Evolutionary conservation across 805 yeast genomes (phyloP).

Genomic region (Clavispora santaluciae): DNA sequence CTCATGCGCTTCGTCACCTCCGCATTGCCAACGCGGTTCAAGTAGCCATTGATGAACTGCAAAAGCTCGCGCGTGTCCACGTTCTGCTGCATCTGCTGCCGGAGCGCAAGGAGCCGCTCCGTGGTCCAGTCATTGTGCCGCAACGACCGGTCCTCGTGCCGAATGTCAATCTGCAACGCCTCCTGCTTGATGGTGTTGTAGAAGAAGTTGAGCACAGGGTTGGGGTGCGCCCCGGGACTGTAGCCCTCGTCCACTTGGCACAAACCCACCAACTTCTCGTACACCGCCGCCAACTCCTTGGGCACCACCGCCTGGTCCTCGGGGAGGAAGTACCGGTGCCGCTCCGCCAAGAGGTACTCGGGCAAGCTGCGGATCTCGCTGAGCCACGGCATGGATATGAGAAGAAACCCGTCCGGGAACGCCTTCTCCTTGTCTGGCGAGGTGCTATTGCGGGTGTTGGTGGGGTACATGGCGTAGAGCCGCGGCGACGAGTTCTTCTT

Average conservation of each 20-base stretch:
- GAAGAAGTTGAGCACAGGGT: conserved; percentile 67
- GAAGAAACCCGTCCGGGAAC: conserved; percentile 69
- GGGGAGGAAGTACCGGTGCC: conserved; percentile 7
- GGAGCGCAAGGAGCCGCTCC: conserved; percentile 5
- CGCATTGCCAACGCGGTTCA: conserved; percentile 7
- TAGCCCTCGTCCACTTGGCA: conserved; percentile 44
- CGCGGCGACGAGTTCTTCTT: conserved; percentile 51
- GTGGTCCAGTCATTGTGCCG: conserved; percentile 14
- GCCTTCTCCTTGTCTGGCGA: conserved; percentile 12
- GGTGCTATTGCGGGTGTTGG: conserved; percentile 23
- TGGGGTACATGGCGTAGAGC: conserved; percentile 57
- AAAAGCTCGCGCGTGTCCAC: conserved; percentile 4
- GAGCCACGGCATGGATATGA: conserved; percentile 64
- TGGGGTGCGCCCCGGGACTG: conserved; percentile 52
- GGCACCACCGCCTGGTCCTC: conserved; percentile 9
- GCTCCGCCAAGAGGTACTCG: conserved; percentile 17
- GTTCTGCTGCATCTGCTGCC: conserved; percentile 1
- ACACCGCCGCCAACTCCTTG: conserved; percentile 16
- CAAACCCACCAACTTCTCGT: conserved; percentile 27
- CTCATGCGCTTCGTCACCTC: conserved; percentile 11
- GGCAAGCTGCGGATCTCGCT: conserved; percentile 76
- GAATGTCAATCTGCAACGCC: conserved; percentile 50
- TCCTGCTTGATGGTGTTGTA: conserved; percentile 60
- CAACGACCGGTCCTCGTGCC: conserved; percentile 10
- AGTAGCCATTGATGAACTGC: conserved; percentile 3